phyloP scores from a whole-genome alignment of 2,329 filamentous ascomycete genomes.

The Elsinoe batatas region DNA sequence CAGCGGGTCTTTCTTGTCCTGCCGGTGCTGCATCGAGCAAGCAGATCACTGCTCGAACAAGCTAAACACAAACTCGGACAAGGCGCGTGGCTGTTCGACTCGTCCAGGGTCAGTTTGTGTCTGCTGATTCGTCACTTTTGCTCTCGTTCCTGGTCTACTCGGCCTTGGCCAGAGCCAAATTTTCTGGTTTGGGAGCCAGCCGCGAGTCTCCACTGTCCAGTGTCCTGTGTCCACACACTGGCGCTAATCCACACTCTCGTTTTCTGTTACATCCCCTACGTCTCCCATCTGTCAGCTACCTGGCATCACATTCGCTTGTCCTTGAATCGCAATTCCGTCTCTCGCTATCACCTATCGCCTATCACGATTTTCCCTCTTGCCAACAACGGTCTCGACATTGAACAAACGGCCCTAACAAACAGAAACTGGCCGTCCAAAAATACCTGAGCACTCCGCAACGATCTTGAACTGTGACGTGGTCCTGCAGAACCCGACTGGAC shows the following conservation, averaged over 20 bases:
- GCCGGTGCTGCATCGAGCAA: background rate
- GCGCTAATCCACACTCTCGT: conserved; percentile 4
- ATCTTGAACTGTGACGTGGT: conserved; percentile 7
- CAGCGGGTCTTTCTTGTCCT: conserved; percentile 1
- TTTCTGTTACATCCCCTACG: background rate
- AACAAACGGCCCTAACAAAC: conserved; percentile 11
- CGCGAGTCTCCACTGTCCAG: background rate
- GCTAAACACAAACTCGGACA: conserved; percentile 4
- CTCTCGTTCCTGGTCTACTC: conserved; percentile 2
- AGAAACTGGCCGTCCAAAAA: conserved; percentile 6
- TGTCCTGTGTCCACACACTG: background rate
- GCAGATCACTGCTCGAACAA: background rate
- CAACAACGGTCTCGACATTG: conserved; percentile 10
- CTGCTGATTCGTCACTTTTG: background rate
- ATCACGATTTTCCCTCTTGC: conserved; percentile 7
- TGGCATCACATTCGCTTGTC: conserved; percentile 6
- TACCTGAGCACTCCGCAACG: conserved; percentile 9
- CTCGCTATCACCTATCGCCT: conserved; percentile 4
- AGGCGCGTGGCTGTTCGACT: background rate
- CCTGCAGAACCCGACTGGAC: background rate
- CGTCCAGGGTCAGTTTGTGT: background rate
- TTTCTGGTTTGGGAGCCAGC: background rate
- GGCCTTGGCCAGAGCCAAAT: background rate
- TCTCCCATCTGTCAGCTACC: background rate
- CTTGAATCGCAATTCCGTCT: background rate